Evolutionary conservation across 2,329 filamentous ascomycete genomes (phyloP).

Genomic region (Colletotrichum theobromicola): DNA sequence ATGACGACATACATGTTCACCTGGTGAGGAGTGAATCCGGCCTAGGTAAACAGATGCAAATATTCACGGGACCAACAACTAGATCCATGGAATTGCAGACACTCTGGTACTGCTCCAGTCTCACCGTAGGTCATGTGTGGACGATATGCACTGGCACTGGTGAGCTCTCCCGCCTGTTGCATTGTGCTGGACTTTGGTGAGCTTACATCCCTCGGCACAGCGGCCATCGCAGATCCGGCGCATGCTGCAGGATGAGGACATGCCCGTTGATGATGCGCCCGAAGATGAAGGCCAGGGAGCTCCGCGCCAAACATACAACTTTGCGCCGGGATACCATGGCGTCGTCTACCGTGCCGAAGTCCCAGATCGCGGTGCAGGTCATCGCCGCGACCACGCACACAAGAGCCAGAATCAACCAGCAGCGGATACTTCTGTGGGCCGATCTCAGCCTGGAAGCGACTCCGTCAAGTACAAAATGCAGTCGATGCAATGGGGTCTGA

Average conservation of each 20-base stretch:
- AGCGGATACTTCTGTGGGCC: constrained; percentile 19
- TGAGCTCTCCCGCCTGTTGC: constrained; percentile 27
- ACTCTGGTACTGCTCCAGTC: neutral
- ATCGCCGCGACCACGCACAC: constrained; percentile 27
- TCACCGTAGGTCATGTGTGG: constrained; percentile 35
- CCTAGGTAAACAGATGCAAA: too few species aligned
- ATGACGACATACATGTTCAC: neutral
- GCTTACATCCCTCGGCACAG: constrained; percentile 44
- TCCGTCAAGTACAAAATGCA: constrained; percentile 78
- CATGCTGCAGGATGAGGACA: constrained; percentile 74
- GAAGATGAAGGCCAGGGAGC: constrained; percentile 67
- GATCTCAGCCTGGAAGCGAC: constrained; percentile 24
- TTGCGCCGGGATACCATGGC: constrained; percentile 86
- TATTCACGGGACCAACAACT: neutral
- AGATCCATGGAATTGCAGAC: neutral
- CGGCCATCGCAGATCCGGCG: constrained; percentile 77
- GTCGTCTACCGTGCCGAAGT: constrained; percentile 83
- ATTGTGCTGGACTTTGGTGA: neutral
- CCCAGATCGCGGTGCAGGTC: constrained; percentile 63
- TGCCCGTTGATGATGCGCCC: constrained; percentile 75
- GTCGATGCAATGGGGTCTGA: constrained; percentile 93
- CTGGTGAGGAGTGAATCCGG: neutral
- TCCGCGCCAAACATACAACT: constrained; percentile 84
- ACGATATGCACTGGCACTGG: constrained; percentile 40
- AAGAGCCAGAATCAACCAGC: neutral